Conservation (phyloP, 148 eudicot genomes). For the Chenopodium suecicum region DNA sequence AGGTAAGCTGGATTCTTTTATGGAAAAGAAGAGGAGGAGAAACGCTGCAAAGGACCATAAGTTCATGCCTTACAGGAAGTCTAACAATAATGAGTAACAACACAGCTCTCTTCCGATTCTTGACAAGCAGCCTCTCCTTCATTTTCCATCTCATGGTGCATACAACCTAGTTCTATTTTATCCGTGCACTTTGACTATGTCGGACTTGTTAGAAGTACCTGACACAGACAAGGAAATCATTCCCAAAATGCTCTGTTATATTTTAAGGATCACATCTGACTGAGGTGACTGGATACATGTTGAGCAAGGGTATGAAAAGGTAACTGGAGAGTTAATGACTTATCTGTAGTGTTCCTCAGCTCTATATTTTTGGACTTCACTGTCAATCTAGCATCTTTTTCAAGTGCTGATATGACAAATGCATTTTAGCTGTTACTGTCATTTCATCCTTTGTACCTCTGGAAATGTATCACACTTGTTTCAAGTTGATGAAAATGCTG, state of each 20-base stretch:
- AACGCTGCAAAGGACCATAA: slow-evolving; percentile 83
- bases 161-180: neutral
- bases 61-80: slow-evolving; percentile 77
- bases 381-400: neutral
- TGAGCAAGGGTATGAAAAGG: neutral
- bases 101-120: no score
- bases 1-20: slow-evolving; percentile 72
- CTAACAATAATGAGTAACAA: slow-evolving; percentile 31
- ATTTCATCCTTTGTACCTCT: neutral
- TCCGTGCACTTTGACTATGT: neutral
- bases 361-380: neutral
- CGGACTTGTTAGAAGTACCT: neutral
- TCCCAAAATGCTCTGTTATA: neutral
- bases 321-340: no score
- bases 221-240: neutral
- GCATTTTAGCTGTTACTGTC: neutral
- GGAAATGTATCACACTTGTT: no score
- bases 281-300: neutral
- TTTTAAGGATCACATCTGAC: neutral
- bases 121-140: neutral
- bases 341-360: no score
- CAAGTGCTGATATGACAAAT: neutral
- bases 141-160: neutral
- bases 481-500: no score
- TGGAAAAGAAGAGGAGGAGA: slow-evolving; percentile 70